Base-by-base conservation (phyloP, 345 rosid species). In the Citrus cavaleriei region DNA sequence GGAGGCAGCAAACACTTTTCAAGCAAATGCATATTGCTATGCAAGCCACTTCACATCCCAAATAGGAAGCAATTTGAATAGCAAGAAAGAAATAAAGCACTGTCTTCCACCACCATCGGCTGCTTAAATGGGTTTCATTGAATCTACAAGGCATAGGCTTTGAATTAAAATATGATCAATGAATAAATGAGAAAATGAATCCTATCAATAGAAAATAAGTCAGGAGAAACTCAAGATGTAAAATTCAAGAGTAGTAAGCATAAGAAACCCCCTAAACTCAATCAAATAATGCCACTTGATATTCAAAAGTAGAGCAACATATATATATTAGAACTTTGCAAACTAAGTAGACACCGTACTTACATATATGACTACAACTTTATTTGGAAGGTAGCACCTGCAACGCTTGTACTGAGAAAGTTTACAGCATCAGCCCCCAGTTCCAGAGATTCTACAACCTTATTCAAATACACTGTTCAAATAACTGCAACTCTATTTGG, bases 31-130 rank as follows among this genome's bases (percentile, higher is more conserved):
- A 21, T 19, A 22, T 28, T 10, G 49, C 57, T 32, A 62, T 32
- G 51, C 58, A 42, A 40, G 49, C 70, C 16, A 37, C 55, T 76
- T 76, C 55, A 67, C 55, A 37, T 88, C 70, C 90, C 95, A 80
- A 92, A 91, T 73, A 95, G 83, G 88, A 92, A 92, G 87, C 98
- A 92, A 82, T 93, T 95, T 66, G 97, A 92, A 83, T 89, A 96
- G 89, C 97, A 94, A 70, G 98, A 97, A 64, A 96, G 89, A 80
- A 85, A 78, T 63, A 96, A 75, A 21, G 93, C 81, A 74, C 81
- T 82, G 46, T 90, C 94, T 85, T 92, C 97, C 61, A 93, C 98
- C 61, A 42, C 90, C 89, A 94, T 74, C 37, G 98, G 99, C 89
- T 96, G 97, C 89, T 97, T 90, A 74, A 96, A 96, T 34, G 98